Evolutionary conservation across 2,329 filamentous ascomycete species (phyloP).

Genomic region (Microthyrium microscopicum): DNA sequence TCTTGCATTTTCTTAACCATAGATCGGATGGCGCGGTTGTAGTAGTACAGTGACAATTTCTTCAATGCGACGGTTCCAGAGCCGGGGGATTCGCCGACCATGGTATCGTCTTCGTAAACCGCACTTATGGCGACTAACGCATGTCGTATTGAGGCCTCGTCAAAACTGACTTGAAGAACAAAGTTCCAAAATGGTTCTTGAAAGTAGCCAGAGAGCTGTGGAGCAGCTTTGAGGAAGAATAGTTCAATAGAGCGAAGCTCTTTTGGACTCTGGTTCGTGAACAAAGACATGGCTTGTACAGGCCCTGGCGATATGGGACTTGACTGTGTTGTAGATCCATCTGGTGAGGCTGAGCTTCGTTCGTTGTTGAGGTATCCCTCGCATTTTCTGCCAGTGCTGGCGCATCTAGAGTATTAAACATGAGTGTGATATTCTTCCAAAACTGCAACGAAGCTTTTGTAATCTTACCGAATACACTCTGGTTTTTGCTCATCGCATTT

Average conservation of each 20-base stretch:
- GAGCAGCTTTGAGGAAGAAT: conserved; percentile 3
- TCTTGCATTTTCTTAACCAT: no score
- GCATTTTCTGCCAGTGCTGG: conserved; percentile 7
- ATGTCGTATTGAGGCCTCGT: conserved; percentile 1
- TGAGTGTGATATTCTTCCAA: neutral
- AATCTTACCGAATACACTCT: neutral
- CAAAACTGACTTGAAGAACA: conserved; percentile 1
- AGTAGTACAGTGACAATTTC: neutral
- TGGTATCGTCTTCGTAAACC: conserved; percentile 2
- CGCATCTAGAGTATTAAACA: conserved; percentile 1
- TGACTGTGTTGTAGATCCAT: no score
- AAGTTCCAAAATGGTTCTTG: conserved; percentile 2
- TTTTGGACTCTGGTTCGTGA: neutral
- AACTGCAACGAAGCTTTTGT: neutral
- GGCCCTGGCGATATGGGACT: neutral
- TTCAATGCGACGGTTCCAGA: neutral
- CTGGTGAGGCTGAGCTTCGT: no score
- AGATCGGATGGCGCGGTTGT: no score
- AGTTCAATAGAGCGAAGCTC: conserved; percentile 1
- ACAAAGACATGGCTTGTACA: neutral
- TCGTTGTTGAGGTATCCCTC: no score
- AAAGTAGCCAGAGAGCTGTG: conserved; percentile 3
- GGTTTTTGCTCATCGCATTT: conserved; percentile 4
- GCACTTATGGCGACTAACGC: neutral
- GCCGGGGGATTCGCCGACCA: no score